Evolutionary conservation across 805 yeast species (phyloP).

Genomic region (Yarrowia deformans): DNA sequence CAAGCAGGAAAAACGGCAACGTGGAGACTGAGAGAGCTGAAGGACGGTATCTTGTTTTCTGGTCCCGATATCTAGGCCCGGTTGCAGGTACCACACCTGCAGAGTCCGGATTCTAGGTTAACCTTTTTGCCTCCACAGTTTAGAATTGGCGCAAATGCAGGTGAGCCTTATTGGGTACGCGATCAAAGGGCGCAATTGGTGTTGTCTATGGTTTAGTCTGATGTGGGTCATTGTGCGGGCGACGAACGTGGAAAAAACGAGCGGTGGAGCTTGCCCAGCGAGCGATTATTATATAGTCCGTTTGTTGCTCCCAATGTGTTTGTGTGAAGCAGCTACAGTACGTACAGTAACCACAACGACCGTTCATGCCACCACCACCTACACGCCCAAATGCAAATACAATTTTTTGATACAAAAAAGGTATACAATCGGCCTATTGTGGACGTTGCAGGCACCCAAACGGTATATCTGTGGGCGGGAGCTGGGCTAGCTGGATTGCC

Average conservation of each 20-base stretch:
- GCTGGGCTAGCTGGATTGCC: too few species aligned
- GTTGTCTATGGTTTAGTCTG: too few species aligned
- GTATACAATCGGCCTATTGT: conserved; percentile 28
- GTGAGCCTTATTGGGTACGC: conserved; percentile 34
- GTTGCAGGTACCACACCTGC: background rate
- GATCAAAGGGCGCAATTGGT: conserved; percentile 10
- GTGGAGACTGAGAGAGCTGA: background rate
- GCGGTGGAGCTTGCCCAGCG: too few species aligned
- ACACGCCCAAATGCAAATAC: background rate
- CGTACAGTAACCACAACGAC: too few species aligned
- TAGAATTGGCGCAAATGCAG: conserved; percentile 36
- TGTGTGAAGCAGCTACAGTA: too few species aligned
- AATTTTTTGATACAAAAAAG: too few species aligned
- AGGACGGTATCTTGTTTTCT: background rate
- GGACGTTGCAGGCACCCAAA: conserved; percentile 34
- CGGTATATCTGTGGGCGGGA: conserved; percentile 1
- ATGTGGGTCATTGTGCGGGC: too few species aligned
- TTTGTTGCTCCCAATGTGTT: too few species aligned
- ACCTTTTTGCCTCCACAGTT: conserved; percentile 31
- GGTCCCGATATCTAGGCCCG: conserved; percentile 6
- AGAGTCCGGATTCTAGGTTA: conserved; percentile 1
- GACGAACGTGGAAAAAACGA: background rate
- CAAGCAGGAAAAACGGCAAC: background rate
- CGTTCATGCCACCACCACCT: too few species aligned
- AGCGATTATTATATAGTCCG: too few species aligned